Evolutionary conservation across 2,329 filamentous ascomycete genomes (phyloP), one percentile per base, ranked within the genome.

Genomic region (Gremmenia infestans): DNA sequence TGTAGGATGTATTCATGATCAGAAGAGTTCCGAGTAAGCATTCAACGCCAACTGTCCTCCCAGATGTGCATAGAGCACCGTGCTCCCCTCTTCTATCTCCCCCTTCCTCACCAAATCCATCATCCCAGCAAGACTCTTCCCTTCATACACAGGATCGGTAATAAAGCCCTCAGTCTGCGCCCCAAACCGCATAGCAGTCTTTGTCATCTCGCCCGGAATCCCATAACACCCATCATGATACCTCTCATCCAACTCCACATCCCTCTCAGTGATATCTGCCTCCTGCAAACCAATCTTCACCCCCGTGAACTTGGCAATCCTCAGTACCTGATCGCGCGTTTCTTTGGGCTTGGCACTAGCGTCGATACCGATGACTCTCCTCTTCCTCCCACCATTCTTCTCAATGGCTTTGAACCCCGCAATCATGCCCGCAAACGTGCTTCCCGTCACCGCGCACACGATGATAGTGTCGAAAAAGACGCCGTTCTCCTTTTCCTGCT

Each of bases 91-190:
- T 0, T 67, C 42, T 56, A 89, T 83, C 68, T 85, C 81, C 0
- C 80, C 85, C 50, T 78, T 81, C 60, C 73, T 78, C 17, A 88
- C 81, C 73, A 89, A 72, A 67, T 85, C 84, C 62, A 89, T 81
- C 84, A 89, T 79, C 0, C 86, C 87, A 4, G 85, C 85, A 69
- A 90, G 72, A 63, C 82, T 87, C 79, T 90, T 90, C 1, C 87
- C 87, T 72, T 89, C 86, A 65, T 90, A 90, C 1, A 90, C 87
- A 0, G 86, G 87, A 66, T 90, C 87, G 0, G 86, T 89, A 60
- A 90, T 87, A 63, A 90, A 85, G 0, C 81, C 87, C 73, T 90
- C 87, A 1, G 82, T 88, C 56, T 74, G 70, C 0, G 87, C 87
- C 5, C 82, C 84, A 66, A 87, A 84, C 69, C 79, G 80, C 67